Percentiles rank a stretch among this genome's conserved stretches.
Evolutionary conservation across 1,284 basidiomycete genomes (phyloP).

Genomic region (Mycosarcoma maydis): DNA sequence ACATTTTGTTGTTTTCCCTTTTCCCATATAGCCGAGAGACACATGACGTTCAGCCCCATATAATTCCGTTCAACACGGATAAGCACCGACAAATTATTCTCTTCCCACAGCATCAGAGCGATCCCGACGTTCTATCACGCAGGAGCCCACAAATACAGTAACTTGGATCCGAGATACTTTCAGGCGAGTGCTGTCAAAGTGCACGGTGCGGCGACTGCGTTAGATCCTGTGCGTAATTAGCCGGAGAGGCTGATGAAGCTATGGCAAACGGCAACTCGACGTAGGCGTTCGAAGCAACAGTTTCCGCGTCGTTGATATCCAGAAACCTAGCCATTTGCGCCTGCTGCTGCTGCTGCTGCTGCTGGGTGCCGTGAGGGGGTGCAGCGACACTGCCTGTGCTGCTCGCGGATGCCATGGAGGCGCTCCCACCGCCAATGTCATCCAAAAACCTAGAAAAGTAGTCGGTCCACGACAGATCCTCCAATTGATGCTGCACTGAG

Average conservation of each 20-base stretch:
- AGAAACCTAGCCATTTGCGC: slow-evolving; percentile 5
- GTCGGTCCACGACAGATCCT: slow-evolving; percentile 50
- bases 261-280: slow-evolving; percentile 32
- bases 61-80: too few species aligned
- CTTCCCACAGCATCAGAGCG: not conserved
- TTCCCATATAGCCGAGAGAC: not conserved
- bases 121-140: too few species aligned
- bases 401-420: slow-evolving; percentile 10
- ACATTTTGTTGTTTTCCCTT: slow-evolving; percentile 2
- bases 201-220: slow-evolving; percentile 22
- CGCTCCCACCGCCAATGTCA: slow-evolving; percentile 32
- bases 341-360: too few species aligned
- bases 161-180: not conserved
- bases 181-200: slow-evolving; percentile 1
- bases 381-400: slow-evolving; percentile 3
- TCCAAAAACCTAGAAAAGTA: slow-evolving; percentile 48
- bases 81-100: too few species aligned
- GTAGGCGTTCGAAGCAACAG: slow-evolving; percentile 1
- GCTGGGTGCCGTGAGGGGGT: not conserved
- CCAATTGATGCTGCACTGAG: slow-evolving; percentile 36
- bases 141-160: not conserved
- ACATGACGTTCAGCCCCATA: too few species aligned
- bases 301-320: slow-evolving; percentile 1
- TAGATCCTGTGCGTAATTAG: not conserved
- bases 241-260: slow-evolving; percentile 16